Evolutionary conservation across 345 rosid genomes (phyloP).

Genomic region (Rhodamnia rubescens): DNA sequence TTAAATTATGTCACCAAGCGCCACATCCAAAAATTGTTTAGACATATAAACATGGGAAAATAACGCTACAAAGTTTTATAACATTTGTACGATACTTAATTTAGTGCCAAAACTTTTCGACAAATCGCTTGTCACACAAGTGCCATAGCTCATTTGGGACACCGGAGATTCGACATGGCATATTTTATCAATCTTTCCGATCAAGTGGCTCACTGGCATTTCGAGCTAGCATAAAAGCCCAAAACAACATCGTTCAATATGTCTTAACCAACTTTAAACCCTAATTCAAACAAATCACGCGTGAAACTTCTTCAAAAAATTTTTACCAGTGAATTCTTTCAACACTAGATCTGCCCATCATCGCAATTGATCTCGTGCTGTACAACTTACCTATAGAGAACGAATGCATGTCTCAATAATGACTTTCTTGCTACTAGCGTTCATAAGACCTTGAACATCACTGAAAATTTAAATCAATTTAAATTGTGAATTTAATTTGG

Average conservation of each 20-base stretch:
- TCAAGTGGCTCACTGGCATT: fast-evolving
- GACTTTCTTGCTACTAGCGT: background rate
- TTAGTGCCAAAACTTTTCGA: fast-evolving
- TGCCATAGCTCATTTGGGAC: fast-evolving
- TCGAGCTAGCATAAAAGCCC: background rate
- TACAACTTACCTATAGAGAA: background rate
- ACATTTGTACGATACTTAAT: fast-evolving
- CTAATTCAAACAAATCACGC: background rate
- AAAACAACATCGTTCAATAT: background rate
- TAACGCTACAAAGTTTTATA: fast-evolving
- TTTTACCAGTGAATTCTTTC: background rate
- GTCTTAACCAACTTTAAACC: background rate
- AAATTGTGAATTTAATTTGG: background rate
- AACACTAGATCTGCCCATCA: fast-evolving
- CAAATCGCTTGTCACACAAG: background rate
- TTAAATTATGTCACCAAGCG: fast-evolving
- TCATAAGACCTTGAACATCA: background rate
- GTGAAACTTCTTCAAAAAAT: no score
- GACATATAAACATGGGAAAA: background rate
- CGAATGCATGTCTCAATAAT: background rate
- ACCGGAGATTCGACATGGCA: fast-evolving
- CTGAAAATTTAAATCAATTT: background rate
- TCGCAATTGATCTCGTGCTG: background rate
- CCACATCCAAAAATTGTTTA: background rate
- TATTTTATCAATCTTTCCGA: background rate